Evolutionary conservation across 2,329 filamentous ascomycete species (phyloP).

Genomic region (Plenodomus lindquistii): DNA sequence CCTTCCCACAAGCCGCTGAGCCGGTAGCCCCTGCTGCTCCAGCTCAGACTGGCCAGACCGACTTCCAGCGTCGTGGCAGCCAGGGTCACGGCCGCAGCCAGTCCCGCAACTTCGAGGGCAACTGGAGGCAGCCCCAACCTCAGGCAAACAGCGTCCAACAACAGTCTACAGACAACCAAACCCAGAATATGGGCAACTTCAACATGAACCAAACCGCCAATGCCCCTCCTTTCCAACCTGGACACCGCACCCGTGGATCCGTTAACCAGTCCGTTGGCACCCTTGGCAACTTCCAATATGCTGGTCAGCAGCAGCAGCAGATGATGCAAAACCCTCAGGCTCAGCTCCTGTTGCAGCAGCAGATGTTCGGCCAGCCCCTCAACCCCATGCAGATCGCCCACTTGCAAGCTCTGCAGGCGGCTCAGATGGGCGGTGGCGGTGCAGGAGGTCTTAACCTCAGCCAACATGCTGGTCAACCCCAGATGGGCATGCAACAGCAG

Average conservation of each 20-base stretch:
- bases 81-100: constrained; percentile 78
- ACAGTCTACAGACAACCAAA: constrained; percentile 53
- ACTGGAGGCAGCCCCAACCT: constrained; percentile 90
- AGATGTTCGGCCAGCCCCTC: constrained; percentile 85
- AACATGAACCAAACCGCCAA: constrained; percentile 72
- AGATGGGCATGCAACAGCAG: constrained; percentile 70
- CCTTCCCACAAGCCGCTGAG: constrained; percentile 64
- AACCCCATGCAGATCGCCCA: constrained; percentile 88
- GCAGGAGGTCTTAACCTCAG: constrained; percentile 60
- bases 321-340: constrained; percentile 82
- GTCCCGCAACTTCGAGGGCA: constrained; percentile 95
- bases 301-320: constrained; percentile 71
- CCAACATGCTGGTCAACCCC: constrained; percentile 65
- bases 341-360: constrained; percentile 81
- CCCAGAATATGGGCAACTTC: constrained; percentile 62
- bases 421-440: constrained; percentile 73
- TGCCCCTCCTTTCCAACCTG: constrained; percentile 81
- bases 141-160: constrained; percentile 53
- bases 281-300: constrained; percentile 87
- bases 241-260: constrained; percentile 83
- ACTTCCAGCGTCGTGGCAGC: constrained; percentile 77
- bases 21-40: constrained; percentile 42
- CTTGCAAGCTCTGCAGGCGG: constrained; percentile 88
- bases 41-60: constrained; percentile 52
- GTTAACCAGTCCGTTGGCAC: constrained; percentile 81